These are phyloP conservation scores for Wickerhamomyces xylosicus DNA, from an alignment of 805 yeast genomes.

Conservation along the genomic window DNA sequence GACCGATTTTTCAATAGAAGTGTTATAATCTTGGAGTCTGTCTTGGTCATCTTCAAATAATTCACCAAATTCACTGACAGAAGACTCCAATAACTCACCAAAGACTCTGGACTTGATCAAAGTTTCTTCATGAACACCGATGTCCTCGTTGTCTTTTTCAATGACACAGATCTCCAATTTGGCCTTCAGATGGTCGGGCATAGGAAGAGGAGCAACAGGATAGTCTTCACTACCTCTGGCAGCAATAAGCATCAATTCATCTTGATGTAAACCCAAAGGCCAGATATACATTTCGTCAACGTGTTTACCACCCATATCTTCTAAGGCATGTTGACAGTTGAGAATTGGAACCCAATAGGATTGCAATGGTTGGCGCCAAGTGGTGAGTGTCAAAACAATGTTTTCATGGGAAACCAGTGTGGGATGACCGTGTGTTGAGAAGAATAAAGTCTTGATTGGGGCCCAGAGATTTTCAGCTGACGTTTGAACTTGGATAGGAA, in stretches of 20 bases:
- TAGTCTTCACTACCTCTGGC: slow-evolving; percentile 53
- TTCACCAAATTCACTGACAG: slow-evolving; percentile 35
- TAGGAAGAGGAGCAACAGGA: slow-evolving; percentile 78
- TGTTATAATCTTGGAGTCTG: slow-evolving; percentile 39
- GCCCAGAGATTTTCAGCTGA: background rate
- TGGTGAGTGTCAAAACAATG: slow-evolving; percentile 53
- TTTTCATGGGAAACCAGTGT: slow-evolving; percentile 77
- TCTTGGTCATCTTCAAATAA: slow-evolving; percentile 37
- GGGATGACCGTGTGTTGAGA: slow-evolving; percentile 85
- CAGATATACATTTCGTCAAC: slow-evolving; percentile 58
- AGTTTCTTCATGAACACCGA: slow-evolving; percentile 44
- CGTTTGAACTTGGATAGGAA: slow-evolving; percentile 35
- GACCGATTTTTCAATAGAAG: slow-evolving; percentile 65
- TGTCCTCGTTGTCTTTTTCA: slow-evolving; percentile 7
- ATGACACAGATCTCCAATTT: slow-evolving; percentile 45
- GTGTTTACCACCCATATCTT: slow-evolving; percentile 31
- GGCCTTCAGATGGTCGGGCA: slow-evolving; percentile 71
- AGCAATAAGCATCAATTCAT: slow-evolving; percentile 62
- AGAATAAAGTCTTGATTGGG: slow-evolving; percentile 56
- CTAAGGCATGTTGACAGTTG: slow-evolving; percentile 37
- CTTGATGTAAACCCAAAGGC: slow-evolving; percentile 77
- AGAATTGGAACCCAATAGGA: slow-evolving; percentile 84
- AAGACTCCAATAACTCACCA: slow-evolving; percentile 53
- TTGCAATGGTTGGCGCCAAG: slow-evolving; percentile 72
- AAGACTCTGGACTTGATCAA: slow-evolving; percentile 49